Conservation (phyloP, 129 eudicot genomes). For the Sambucus nigra region DNA sequence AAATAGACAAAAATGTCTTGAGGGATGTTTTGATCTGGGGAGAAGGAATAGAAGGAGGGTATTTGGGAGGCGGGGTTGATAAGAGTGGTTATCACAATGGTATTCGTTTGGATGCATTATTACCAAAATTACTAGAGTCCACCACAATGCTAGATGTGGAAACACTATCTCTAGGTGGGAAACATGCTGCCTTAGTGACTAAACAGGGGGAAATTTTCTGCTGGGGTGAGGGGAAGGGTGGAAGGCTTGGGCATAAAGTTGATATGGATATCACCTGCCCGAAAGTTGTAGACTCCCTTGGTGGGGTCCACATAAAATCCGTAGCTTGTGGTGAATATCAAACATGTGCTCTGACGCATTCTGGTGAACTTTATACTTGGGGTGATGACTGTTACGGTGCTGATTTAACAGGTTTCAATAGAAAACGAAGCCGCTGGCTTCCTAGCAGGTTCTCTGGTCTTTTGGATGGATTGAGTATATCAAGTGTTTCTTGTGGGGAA, state of each 20-base stretch:
- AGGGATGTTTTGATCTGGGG: slow-evolving; percentile 60
- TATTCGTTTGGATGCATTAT: slow-evolving; percentile 23
- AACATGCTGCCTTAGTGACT: slow-evolving; percentile 38
- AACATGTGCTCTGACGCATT: slow-evolving; percentile 41
- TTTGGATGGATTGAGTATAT: slow-evolving; percentile 30
- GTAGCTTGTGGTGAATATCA: slow-evolving; percentile 57
- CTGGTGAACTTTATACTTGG: slow-evolving; percentile 58
- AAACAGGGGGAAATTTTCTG: slow-evolving; percentile 58
- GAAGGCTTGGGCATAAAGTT: slow-evolving; percentile 35
- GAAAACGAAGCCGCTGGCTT: slow-evolving; percentile 29
- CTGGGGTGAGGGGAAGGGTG: slow-evolving; percentile 54
- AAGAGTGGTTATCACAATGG: slow-evolving; percentile 8
- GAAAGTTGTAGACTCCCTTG: slow-evolving; percentile 39
- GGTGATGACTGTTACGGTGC: slow-evolving; percentile 31
- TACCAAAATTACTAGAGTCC: slow-evolving; percentile 47
- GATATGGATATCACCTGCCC: slow-evolving; percentile 26
- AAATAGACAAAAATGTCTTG: slow-evolving; percentile 9
- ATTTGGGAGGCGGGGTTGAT: slow-evolving; percentile 20
- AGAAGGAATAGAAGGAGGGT: slow-evolving; percentile 35
- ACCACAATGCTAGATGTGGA: slow-evolving; percentile 44
- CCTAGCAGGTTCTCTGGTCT: slow-evolving; percentile 38
- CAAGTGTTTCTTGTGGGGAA: slow-evolving; percentile 47
- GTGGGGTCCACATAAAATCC: slow-evolving; percentile 25
- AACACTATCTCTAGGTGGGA: slow-evolving; percentile 31
- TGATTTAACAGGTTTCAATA: slow-evolving; percentile 8